phyloP scores from a whole-genome alignment of 1,284 basidiomycete species.

The Pterula multifida region DNA sequence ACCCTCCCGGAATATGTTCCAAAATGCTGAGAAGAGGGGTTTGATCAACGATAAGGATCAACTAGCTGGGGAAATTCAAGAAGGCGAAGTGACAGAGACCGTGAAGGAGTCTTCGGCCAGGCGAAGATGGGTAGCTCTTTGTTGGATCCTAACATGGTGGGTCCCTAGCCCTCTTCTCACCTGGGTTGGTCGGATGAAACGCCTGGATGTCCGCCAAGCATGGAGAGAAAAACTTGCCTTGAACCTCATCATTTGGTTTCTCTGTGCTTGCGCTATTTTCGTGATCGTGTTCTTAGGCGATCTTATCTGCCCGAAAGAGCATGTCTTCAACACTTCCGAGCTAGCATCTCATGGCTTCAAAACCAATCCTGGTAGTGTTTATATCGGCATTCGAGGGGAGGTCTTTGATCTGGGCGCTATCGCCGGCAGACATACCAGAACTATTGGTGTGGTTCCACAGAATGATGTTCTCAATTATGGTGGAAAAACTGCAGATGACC shows the following conservation, averaged over 20 bases:
- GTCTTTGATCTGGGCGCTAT: constrained; percentile 73
- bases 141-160: constrained; percentile 91
- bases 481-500: constrained; percentile 59
- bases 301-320: constrained; percentile 89
- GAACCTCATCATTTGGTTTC: constrained; percentile 94
- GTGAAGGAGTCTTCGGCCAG: constrained; percentile 73
- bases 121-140: constrained; percentile 80
- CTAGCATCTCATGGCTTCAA: constrained; percentile 59
- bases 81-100: constrained; percentile 81
- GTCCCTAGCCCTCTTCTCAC: constrained; percentile 65
- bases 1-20: constrained; percentile 92
- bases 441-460: constrained; percentile 65
- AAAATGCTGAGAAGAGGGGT: constrained; percentile 63
- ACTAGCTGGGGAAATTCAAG: constrained; percentile 67
- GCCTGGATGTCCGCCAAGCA: constrained; percentile 87
- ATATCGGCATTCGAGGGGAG: constrained; percentile 82
- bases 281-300: constrained; percentile 85
- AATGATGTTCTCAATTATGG: constrained; percentile 79
- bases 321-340: constrained; percentile 78
- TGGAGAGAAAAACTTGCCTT: constrained; percentile 97
- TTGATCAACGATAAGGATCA: constrained; percentile 63
- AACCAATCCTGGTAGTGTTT: constrained; percentile 63
- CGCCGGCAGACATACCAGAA: constrained; percentile 47
- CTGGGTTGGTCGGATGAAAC: constrained; percentile 83
- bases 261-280: constrained; percentile 81